Evolutionary conservation across 345 rosid species (phyloP).

Genomic region (Pugionium cornutum): DNA sequence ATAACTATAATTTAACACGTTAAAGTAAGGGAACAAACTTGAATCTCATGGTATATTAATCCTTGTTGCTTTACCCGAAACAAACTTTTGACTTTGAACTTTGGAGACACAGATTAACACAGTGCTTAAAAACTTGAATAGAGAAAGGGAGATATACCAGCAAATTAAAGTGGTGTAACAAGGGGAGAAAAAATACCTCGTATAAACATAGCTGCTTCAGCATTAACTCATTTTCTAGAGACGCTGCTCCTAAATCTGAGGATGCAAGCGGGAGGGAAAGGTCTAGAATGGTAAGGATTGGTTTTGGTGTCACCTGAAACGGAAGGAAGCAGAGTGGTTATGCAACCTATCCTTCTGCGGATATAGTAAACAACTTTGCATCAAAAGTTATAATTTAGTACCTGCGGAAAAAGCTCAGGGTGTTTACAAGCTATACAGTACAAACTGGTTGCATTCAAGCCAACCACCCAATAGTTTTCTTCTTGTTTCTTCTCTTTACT

Average conservation of each 20-base stretch:
- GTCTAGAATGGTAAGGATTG: conserved; percentile 68
- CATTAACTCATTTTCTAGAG: conserved; percentile 90
- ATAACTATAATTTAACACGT: conserved; percentile 16
- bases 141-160: conserved; percentile 2
- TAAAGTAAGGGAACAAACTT: background rate
- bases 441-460: conserved; percentile 66
- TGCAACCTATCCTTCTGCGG: conserved; percentile 2
- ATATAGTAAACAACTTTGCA: background rate
- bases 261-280: conserved; percentile 80
- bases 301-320: conserved; percentile 86
- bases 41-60: background rate
- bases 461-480: conserved; percentile 91
- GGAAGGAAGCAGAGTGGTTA: conserved; percentile 24
- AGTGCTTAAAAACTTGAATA: background rate
- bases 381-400: conserved; percentile 29
- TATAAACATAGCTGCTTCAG: conserved; percentile 60
- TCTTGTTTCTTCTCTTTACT: conserved; percentile 62
- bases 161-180: background rate
- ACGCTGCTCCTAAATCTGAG: conserved; percentile 87
- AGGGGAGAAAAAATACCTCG: conserved; percentile 53
- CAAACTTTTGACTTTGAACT: background rate
- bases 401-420: conserved; percentile 82
- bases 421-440: conserved; percentile 71
- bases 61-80: conserved; percentile 13
- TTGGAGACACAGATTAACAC: too few relatives aligned